phyloP scores from a whole-genome alignment of 495 filamentous ascomycete species.

The Penicillium lagena region DNA sequence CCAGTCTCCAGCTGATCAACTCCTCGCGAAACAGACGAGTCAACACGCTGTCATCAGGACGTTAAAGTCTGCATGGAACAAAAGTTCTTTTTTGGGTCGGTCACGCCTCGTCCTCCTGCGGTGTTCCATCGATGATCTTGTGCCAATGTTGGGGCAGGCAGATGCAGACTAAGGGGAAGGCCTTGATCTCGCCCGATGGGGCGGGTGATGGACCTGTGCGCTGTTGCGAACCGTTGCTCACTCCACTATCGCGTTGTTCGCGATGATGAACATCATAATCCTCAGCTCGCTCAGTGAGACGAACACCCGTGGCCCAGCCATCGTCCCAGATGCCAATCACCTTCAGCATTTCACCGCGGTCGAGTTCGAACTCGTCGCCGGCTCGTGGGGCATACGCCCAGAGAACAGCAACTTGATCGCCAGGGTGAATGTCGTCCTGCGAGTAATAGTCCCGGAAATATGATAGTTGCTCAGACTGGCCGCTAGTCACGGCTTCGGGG shows the following conservation, averaged over 20 bases:
- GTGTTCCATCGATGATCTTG: constrained; percentile 80
- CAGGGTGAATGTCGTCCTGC: constrained; percentile 87
- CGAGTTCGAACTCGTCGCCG: constrained; percentile 86
- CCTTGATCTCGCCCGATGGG: constrained; percentile 83
- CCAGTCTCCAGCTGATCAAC: constrained; percentile 11
- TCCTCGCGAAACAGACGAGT: constrained; percentile 17
- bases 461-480: constrained; percentile 88
- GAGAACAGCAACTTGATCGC: constrained; percentile 81
- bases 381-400: constrained; percentile 97
- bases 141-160: constrained; percentile 96
- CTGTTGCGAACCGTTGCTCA: constrained; percentile 71
- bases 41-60: constrained; percentile 37
- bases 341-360: constrained; percentile 97
- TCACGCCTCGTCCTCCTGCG: constrained; percentile 30
- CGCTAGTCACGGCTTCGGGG: constrained; percentile 73
- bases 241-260: constrained; percentile 83
- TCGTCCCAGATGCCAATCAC: constrained; percentile 99
- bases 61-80: constrained; percentile 29
- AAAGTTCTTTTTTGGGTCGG: background rate
- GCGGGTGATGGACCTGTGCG: constrained; percentile 55
- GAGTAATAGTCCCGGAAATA: constrained; percentile 99
- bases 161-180: constrained; percentile 96
- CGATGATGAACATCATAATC: constrained; percentile 76
- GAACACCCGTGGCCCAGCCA: constrained; percentile 94
- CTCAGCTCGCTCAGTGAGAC: constrained; percentile 76